Percentiles rank a stretch among this genome's conserved stretches.
Evolutionary conservation across 306 rosid genomes (phyloP).

Genomic region (Benincasa hispida): DNA sequence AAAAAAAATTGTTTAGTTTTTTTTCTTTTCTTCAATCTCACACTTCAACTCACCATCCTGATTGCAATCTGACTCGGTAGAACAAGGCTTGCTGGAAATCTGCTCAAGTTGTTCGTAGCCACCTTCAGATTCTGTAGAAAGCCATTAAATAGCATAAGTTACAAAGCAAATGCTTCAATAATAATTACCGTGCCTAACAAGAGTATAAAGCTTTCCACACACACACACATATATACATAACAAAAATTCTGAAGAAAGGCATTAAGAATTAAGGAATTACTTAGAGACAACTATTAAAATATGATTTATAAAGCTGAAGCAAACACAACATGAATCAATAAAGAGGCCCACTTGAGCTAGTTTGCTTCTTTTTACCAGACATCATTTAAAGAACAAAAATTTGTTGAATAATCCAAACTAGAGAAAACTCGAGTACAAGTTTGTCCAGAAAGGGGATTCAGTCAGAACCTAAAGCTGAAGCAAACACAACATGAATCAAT

Average conservation of each 20-base stretch:
- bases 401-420: background rate
- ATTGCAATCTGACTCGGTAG: constrained; percentile 44
- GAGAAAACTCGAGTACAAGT: background rate
- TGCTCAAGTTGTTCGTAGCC: constrained; percentile 67
- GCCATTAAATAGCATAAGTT: background rate
- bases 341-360: background rate
- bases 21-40: no score
- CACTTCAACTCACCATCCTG: constrained; percentile 51
- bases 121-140: constrained; percentile 40
- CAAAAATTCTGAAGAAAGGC: background rate
- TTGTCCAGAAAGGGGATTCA: background rate
- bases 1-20: no score
- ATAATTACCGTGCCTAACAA: background rate
- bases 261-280: background rate
- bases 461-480: background rate
- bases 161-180: background rate
- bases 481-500: background rate
- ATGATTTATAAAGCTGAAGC: background rate
- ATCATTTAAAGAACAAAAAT: background rate
- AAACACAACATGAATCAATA: background rate
- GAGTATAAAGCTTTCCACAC: background rate
- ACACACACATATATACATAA: background rate
- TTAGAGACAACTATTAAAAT: background rate
- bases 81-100: constrained; percentile 43
- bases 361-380: background rate